These are phyloP conservation scores for Primulina huaijiensis DNA, from an alignment of 257 asterid genomes.

Conservation along the genomic window DNA sequence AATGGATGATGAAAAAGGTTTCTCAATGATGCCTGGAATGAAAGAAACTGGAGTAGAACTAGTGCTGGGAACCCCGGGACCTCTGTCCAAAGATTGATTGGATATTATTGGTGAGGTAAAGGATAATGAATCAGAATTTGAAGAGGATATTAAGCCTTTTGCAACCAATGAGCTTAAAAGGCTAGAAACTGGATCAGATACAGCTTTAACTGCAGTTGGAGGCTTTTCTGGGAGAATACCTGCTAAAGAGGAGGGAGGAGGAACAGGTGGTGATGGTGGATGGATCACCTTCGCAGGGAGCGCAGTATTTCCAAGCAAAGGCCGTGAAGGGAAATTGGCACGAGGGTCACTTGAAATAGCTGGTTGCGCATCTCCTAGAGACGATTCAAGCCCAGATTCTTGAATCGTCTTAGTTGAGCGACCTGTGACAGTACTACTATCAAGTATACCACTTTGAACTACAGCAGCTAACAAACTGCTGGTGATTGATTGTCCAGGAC, in stretches of 20 bases:
- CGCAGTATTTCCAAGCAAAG: conserved; percentile 28
- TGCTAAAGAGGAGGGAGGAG: conserved; percentile 30
- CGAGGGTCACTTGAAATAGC: conserved; percentile 32
- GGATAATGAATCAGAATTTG: conserved; percentile 42
- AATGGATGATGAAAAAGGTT: conserved; percentile 32
- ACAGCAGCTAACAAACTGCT: conserved; percentile 54
- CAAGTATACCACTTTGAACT: conserved; percentile 47
- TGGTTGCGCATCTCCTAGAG: conserved; percentile 28
- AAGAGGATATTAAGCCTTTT: conserved; percentile 71
- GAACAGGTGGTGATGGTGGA: conserved; percentile 30
- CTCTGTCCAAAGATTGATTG: conserved; percentile 36
- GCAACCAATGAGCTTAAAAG: conserved; percentile 77
- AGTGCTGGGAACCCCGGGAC: conserved; percentile 36
- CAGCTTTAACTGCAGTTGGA: conserved; percentile 37
- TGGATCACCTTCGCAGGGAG: conserved; percentile 35
- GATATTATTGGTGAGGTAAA: conserved; percentile 31
- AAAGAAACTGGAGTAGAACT: conserved; percentile 38
- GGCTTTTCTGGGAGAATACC: conserved; percentile 35
- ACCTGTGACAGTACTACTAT: conserved; percentile 32
- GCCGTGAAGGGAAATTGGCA: conserved; percentile 19
- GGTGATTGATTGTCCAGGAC: conserved; percentile 54
- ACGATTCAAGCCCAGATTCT: conserved; percentile 33
- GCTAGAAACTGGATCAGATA: conserved; percentile 67
- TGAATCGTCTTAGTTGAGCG: conserved; percentile 31
- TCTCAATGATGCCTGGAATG: conserved; percentile 32